These are phyloP conservation scores for Coprinopsis cinerea DNA, from an alignment of 768 basidiomycete genomes.

Conservation along the genomic window DNA sequence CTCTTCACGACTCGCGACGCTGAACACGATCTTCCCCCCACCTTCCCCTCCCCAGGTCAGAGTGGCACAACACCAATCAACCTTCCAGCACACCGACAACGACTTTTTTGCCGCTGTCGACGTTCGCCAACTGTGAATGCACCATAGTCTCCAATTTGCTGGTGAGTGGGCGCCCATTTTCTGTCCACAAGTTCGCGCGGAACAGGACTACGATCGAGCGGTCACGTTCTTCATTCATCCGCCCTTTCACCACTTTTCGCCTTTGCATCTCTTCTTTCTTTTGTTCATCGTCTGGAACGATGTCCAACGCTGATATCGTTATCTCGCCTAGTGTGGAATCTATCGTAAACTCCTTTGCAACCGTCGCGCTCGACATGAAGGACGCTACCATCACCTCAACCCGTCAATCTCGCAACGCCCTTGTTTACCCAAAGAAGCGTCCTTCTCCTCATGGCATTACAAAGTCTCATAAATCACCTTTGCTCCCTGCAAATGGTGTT, in stretches of 20 bases:
- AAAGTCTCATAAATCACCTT: slow-evolving; percentile 58
- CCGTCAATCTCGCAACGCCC: slow-evolving; percentile 55
- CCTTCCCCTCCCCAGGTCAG: background rate
- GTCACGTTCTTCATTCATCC: slow-evolving; percentile 9
- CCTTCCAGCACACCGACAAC: slow-evolving; percentile 14
- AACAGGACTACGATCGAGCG: slow-evolving; percentile 5
- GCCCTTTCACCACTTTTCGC: slow-evolving; percentile 4
- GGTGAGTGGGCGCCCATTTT: slow-evolving; percentile 5
- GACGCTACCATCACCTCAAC: slow-evolving; percentile 57
- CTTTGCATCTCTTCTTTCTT: slow-evolving; percentile 17
- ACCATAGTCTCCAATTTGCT: background rate
- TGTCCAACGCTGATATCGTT: slow-evolving; percentile 21
- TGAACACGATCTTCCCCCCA: slow-evolving; percentile 19
- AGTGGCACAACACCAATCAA: slow-evolving; percentile 14
- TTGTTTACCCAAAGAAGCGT: slow-evolving; percentile 78
- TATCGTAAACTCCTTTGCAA: slow-evolving; percentile 37
- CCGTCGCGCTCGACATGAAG: slow-evolving; percentile 63
- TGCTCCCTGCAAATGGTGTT: slow-evolving; percentile 43
- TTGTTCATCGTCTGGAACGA: slow-evolving; percentile 17
- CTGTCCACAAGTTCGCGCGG: background rate
- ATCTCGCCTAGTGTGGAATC: slow-evolving; percentile 35
- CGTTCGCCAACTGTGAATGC: background rate
- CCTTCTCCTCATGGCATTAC: slow-evolving; percentile 77
- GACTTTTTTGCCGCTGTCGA: background rate
- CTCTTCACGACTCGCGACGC: slow-evolving; percentile 22